Percentiles rank a stretch among this genome's conserved stretches.
These are phyloP conservation scores for Trypanosoma caninum DNA, from an alignment of 208 protist genomes.

Conservation along the genomic window DNA sequence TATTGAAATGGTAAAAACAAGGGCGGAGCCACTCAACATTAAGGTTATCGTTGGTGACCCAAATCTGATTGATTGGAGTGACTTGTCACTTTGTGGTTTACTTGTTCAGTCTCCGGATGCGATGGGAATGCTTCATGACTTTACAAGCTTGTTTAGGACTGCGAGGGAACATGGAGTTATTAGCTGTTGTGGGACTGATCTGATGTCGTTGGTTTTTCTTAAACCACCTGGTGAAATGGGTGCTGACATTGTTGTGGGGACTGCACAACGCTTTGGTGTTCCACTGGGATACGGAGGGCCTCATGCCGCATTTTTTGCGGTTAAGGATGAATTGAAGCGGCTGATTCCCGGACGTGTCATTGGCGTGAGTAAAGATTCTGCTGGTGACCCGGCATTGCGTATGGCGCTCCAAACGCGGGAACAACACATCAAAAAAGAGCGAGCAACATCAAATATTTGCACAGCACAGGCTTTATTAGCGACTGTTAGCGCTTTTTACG, in stretches of 20 bases:
- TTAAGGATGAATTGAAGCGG: conserved; percentile 86
- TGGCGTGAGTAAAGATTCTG: conserved; percentile 92
- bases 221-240: conserved; percentile 94
- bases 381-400: conserved; percentile 89
- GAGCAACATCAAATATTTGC: conserved; percentile 97
- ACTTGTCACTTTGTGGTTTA: conserved; percentile 71
- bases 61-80: conserved; percentile 47
- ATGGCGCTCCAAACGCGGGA: conserved; percentile 98
- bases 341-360: conserved; percentile 95
- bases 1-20: conserved; percentile 73
- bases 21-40: conserved; percentile 79
- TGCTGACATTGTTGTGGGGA: conserved; percentile 94
- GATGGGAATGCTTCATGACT: conserved; percentile 86
- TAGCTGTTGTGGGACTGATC: conserved; percentile 86
- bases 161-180: conserved; percentile 65
- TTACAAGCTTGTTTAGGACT: conserved; percentile 50
- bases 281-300: conserved; percentile 96
- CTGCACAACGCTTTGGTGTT: conserved; percentile 95
- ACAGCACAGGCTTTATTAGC: conserved; percentile 97
- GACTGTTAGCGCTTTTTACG: conserved; percentile 97
- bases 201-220: conserved; percentile 92
- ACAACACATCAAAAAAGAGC: conserved; percentile 98
- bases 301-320: conserved; percentile 97
- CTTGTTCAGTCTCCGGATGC: conserved; percentile 95
- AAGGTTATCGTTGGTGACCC: conserved; percentile 86